Evolutionary conservation across 83 land plant species (phyloP).

Genomic region (Picea abies): DNA sequence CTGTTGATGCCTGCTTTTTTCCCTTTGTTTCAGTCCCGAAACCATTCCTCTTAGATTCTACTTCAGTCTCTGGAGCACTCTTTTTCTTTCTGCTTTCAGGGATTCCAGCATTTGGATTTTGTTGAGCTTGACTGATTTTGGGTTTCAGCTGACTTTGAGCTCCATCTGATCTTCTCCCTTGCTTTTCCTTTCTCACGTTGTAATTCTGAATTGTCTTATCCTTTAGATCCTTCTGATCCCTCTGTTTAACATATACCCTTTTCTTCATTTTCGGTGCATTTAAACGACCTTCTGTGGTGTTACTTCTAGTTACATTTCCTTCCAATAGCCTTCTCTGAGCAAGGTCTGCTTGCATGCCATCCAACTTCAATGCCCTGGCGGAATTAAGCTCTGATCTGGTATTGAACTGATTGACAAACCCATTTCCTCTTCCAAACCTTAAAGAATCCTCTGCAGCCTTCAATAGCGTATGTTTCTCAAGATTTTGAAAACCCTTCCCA

Average conservation of each 20-base stretch:
- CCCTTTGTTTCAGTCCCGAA: background rate
- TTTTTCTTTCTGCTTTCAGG: background rate
- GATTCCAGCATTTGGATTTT: background rate
- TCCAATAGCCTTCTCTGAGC: background rate
- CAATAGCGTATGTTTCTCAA: background rate
- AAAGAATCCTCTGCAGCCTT: background rate
- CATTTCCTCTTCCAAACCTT: constrained; percentile 5
- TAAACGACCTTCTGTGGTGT: background rate
- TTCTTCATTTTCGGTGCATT: constrained; percentile 6
- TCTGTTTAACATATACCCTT: constrained; percentile 11
- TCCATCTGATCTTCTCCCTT: constrained; percentile 7
- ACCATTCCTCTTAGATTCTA: background rate
- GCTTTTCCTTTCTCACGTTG: background rate
- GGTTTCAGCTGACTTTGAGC: background rate
- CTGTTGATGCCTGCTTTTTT: background rate
- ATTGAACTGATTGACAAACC: background rate
- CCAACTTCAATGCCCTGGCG: background rate
- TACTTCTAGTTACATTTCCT: constrained; percentile 1
- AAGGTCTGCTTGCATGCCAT: background rate
- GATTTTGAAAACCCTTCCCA: background rate
- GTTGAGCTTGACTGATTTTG: background rate
- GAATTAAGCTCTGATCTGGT: background rate
- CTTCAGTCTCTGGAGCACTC: background rate
- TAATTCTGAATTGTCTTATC: background rate
- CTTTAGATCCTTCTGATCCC: background rate